Evolutionary conservation across 108 stramenopile genomes (phyloP).

Genomic region (Cylindrotheca fusiformis): DNA sequence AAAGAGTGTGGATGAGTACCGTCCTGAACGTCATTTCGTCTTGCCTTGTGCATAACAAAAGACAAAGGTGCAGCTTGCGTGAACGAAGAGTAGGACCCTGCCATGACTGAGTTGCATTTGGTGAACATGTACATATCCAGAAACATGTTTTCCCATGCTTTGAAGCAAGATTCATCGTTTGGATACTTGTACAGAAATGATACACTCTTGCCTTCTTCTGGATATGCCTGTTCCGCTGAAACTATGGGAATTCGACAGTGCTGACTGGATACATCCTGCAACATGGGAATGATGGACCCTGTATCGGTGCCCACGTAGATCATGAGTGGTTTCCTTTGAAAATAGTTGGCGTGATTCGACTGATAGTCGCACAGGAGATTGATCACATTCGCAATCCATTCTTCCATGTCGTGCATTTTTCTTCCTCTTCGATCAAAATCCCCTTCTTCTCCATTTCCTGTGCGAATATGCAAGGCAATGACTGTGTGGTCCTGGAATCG

Average conservation of each 20-base stretch:
- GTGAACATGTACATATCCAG: not conserved
- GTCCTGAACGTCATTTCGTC: not conserved
- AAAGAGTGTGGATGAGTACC: not conserved
- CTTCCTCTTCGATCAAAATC: constrained; percentile 36
- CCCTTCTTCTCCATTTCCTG: constrained; percentile 56
- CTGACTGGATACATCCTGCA: not conserved
- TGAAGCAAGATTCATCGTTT: not conserved
- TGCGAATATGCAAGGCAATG: constrained; percentile 55
- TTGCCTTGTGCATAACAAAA: not conserved
- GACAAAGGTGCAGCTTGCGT: not conserved
- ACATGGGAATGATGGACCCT: not conserved
- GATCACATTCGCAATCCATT: constrained; percentile 13
- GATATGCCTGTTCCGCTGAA: not conserved
- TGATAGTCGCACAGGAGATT: not conserved
- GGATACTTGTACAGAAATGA: not conserved
- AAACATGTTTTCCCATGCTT: not conserved
- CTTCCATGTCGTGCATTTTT: constrained; percentile 7
- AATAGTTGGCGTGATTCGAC: not conserved
- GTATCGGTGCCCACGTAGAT: not conserved
- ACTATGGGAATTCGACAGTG: not conserved
- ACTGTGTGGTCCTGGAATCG: constrained; percentile 26
- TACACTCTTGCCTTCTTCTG: not conserved
- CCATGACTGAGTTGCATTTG: not conserved
- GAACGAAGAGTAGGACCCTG: not conserved
- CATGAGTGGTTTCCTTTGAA: not conserved